A percentile compares a stretch with the other conserved stretches of the same genome.
phyloP scores from a whole-genome alignment of 2,329 filamentous ascomycete genomes.

The Monosporascus sp. region DNA sequence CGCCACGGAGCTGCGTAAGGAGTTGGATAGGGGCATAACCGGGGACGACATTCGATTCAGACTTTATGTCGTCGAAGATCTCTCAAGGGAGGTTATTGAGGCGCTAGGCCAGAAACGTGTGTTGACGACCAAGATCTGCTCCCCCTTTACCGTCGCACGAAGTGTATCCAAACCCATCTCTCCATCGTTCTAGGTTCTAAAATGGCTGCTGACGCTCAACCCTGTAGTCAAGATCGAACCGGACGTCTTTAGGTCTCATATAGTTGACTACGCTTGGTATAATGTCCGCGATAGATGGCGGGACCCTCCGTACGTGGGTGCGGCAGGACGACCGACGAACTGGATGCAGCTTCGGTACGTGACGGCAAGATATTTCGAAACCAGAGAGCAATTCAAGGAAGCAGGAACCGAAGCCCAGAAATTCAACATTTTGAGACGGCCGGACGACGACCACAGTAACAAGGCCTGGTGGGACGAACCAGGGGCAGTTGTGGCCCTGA shows the following conservation, averaged over 20 bases:
- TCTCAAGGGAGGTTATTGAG: slow-evolving; percentile 16
- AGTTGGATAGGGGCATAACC: background rate
- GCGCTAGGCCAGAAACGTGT: slow-evolving; percentile 7
- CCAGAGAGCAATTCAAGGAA: background rate
- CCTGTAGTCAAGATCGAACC: slow-evolving; percentile 8
- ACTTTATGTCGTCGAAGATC: slow-evolving; percentile 15
- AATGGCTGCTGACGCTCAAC: background rate
- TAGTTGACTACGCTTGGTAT: slow-evolving; percentile 19
- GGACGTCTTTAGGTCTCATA: slow-evolving; percentile 19
- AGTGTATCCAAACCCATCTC: background rate
- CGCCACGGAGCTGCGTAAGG: background rate
- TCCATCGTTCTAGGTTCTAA: background rate
- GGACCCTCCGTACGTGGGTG: slow-evolving; percentile 18
- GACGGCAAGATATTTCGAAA: slow-evolving; percentile 18
- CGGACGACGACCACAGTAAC: slow-evolving; percentile 18
- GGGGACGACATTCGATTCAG: slow-evolving; percentile 4
- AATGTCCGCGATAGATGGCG: slow-evolving; percentile 23
- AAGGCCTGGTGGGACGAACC: slow-evolving; percentile 18
- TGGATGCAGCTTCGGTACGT: slow-evolving; percentile 23
- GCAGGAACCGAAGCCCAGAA: slow-evolving; percentile 7
- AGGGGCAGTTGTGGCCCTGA: slow-evolving; percentile 15
- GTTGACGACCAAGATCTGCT: background rate
- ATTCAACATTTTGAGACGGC: slow-evolving; percentile 20
- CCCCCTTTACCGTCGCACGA: background rate
- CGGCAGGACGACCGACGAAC: slow-evolving; percentile 13